Evolutionary conservation across 345 rosid genomes (phyloP), one percentile per base, ranked within the genome.

Genomic region (Noccaea bulbosa): DNA sequence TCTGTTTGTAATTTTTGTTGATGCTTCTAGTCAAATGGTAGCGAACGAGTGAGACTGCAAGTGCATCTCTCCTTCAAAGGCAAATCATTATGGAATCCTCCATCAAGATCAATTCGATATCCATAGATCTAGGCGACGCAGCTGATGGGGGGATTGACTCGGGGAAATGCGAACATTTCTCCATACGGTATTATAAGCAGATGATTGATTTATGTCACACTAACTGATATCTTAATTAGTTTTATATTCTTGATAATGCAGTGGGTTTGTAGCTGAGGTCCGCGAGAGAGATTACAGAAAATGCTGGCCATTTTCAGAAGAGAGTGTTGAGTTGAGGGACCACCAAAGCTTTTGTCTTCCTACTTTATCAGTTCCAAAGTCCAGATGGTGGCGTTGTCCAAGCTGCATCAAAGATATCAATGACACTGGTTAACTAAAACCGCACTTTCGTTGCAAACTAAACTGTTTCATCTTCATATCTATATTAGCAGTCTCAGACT

Each of bases 251-350:
- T 27, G 2, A 6, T 55, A 5, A 15, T 69, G 80, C 84, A 89
- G 96, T 58, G 89, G 87, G 17, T 87, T 79, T 84, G 91, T 81
- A 50, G 81, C 91, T 65, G 80, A 85, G 77, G 67, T 83, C 62
- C 85, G 92, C 20, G 78, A 75, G 27, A 79, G 70, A 54, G 83
- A 89, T 67, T 64, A 77, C 80, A 84, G 76, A 72, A 69, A 77
- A 43, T 80, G 91, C 59, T 83, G 82, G 84, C 92, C 92, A 33
- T 89, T 89, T 79, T 47, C 78, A 16, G 76, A 65, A 48, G 79
- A 84, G 62, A 65, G 62, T 62, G 51, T 55, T 52, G 76, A 58
- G 16, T 75, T 55, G 39, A 78, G 76, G 55, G 79, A 72, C 56
- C 72, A 69, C 44, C 40, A 68, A 66, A 58, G 69, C 67, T 57